Evolutionary conservation across 768 basidiomycete species (phyloP).

Genomic region (Boletus subcaerulescens): DNA sequence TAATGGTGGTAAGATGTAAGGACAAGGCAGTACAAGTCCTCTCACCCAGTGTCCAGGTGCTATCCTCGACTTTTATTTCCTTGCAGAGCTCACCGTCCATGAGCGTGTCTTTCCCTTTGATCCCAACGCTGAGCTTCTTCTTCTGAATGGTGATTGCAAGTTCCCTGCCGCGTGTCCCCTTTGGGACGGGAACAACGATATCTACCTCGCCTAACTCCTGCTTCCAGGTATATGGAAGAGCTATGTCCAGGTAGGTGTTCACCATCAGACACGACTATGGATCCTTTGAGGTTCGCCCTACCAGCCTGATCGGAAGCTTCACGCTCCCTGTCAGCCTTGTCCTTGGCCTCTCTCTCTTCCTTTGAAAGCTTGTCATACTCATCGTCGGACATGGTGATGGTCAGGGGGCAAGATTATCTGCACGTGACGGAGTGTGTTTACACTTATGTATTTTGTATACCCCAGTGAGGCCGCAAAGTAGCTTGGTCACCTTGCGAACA

Average conservation of each 20-base stretch:
- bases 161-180: slow-evolving; percentile 80
- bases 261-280: slow-evolving; percentile 20
- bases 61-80: slow-evolving; percentile 94
- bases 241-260: slow-evolving; percentile 37
- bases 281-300: slow-evolving; percentile 36
- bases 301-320: slow-evolving; percentile 84
- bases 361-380: slow-evolving; percentile 75
- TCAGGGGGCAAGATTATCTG: slow-evolving; percentile 19
- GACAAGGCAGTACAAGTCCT: neutral
- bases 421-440: slow-evolving; percentile 35
- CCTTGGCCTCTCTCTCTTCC: slow-evolving; percentile 72
- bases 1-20: slow-evolving; percentile 11
- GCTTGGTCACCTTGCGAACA: slow-evolving; percentile 9
- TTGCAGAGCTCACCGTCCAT: slow-evolving; percentile 88
- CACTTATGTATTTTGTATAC: slow-evolving; percentile 29
- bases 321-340: slow-evolving; percentile 62
- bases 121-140: slow-evolving; percentile 75
- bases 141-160: slow-evolving; percentile 73
- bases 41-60: slow-evolving; percentile 93
- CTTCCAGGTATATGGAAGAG: slow-evolving; percentile 87
- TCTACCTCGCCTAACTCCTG: slow-evolving; percentile 90
- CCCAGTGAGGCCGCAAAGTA: slow-evolving; percentile 18
- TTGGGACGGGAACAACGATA: slow-evolving; percentile 76
- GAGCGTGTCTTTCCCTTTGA: slow-evolving; percentile 86
- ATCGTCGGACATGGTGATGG: slow-evolving; percentile 38